Conservation (phyloP, 2,329 filamentous ascomycete species). For the Pseudonectria buxi region DNA sequence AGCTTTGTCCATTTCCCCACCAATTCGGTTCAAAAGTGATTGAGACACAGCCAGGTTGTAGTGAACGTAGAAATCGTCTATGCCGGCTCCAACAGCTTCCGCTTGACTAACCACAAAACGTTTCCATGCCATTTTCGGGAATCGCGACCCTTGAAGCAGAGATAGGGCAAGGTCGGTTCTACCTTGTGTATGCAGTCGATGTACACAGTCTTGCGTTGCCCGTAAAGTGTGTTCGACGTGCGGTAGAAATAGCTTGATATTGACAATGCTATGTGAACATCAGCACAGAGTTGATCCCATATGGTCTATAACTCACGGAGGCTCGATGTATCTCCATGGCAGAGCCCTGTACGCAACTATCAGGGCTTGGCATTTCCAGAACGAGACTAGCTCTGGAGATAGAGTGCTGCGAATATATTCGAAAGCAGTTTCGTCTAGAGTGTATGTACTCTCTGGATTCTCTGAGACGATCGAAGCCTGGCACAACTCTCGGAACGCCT, state of each 20-base stretch:
- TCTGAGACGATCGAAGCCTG: slow-evolving; percentile 6
- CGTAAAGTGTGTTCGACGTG: slow-evolving; percentile 12
- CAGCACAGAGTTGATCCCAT: neutral
- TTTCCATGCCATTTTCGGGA: slow-evolving; percentile 18
- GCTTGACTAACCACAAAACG: slow-evolving; percentile 14
- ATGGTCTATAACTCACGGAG: slow-evolving; percentile 12
- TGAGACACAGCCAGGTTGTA: slow-evolving; percentile 13
- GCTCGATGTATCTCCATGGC: slow-evolving; percentile 18
- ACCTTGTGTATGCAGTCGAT: slow-evolving; percentile 6
- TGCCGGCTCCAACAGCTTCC: slow-evolving; percentile 9
- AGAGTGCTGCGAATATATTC: slow-evolving; percentile 8
- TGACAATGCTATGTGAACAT: slow-evolving; percentile 9
- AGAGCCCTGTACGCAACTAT: slow-evolving; percentile 14
- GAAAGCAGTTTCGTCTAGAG: slow-evolving; percentile 13
- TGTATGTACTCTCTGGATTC: slow-evolving; percentile 10
- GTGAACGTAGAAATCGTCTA: slow-evolving; percentile 14
- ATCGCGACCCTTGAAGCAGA: slow-evolving; percentile 16
- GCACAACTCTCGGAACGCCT: slow-evolving; percentile 9
- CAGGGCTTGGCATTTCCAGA: slow-evolving; percentile 15
- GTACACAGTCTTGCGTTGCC: slow-evolving; percentile 10
- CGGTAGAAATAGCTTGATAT: slow-evolving; percentile 11
- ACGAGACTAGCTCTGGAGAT: slow-evolving; percentile 5
- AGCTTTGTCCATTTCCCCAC: slow-evolving; percentile 10
- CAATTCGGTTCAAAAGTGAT: slow-evolving; percentile 11
- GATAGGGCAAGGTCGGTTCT: slow-evolving; percentile 16